phyloP scores from a whole-genome alignment of 805 yeast genomes.

The Lachancea sp. region DNA sequence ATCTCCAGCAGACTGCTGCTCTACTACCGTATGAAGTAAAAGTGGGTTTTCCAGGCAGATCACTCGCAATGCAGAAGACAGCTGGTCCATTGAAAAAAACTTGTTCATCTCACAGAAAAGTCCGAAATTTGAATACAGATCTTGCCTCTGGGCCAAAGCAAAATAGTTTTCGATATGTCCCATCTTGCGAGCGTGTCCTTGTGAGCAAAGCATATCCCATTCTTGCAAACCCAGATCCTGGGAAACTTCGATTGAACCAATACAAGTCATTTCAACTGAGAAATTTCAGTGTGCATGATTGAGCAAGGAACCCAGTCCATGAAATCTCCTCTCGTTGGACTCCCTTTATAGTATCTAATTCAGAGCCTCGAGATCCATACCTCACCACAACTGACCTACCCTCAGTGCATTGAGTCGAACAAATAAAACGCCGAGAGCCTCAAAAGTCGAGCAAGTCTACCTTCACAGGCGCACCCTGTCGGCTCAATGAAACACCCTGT shows the following conservation, averaged over 20 bases:
- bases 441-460: too few relatives aligned
- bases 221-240: background rate
- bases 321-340: too few relatives aligned
- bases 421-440: too few relatives aligned
- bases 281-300: too few relatives aligned
- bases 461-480: too few relatives aligned
- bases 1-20: constrained; percentile 10
- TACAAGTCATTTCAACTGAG: too few relatives aligned
- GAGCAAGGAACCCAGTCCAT: too few relatives aligned
- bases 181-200: constrained; percentile 27
- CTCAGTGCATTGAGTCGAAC: too few relatives aligned
- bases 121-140: constrained; percentile 20
- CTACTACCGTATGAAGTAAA: constrained; percentile 16
- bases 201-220: background rate
- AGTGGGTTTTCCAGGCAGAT: constrained; percentile 20
- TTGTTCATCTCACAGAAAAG: constrained; percentile 18
- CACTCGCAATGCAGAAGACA: constrained; percentile 14
- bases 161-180: constrained; percentile 27
- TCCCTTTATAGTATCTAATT: too few relatives aligned
- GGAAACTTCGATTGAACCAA: background rate
- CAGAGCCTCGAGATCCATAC: too few relatives aligned
- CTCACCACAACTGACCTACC: too few relatives aligned
- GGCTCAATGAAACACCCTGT: too few relatives aligned
- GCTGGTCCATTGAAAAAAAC: constrained; percentile 5
- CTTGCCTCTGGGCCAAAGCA: constrained; percentile 22